These are phyloP conservation scores for Sclerotinia spermophila DNA, from an alignment of 2,329 filamentous ascomycete genomes.

Conservation along the genomic window DNA sequence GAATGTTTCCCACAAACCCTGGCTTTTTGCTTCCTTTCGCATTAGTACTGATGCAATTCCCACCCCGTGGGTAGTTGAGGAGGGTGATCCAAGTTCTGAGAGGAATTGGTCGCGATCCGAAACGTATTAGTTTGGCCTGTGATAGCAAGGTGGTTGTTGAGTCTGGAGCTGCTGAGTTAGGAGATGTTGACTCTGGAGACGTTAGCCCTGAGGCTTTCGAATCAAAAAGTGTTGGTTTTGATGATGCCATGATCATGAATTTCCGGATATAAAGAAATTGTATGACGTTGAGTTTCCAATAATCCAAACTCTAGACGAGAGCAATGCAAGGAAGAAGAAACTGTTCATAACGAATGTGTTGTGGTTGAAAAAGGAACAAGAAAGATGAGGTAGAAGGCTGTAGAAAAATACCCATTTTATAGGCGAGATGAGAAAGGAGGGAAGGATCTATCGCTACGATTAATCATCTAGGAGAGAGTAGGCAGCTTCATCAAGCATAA, in stretches of 20 bases:
- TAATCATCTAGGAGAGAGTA: neutral
- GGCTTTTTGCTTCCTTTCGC: neutral
- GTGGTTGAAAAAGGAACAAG: no score
- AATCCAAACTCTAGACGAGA: neutral
- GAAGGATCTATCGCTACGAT: neutral
- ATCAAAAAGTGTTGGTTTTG: neutral
- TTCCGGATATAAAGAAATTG: neutral
- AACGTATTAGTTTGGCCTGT: neutral
- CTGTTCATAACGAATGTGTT: neutral
- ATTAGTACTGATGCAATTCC: neutral
- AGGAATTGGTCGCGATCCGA: neutral
- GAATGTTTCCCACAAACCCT: neutral
- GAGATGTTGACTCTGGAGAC: neutral
- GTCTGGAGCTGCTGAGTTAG: no score
- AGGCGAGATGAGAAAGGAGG: neutral
- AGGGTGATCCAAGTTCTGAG: neutral
- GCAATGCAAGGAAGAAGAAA: rapidly evolving
- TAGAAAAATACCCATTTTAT: neutral
- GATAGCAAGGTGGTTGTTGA: neutral
- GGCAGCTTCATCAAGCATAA: neutral
- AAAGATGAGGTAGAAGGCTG: neutral
- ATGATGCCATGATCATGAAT: neutral
- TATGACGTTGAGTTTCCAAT: neutral
- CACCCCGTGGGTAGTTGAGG: neutral
- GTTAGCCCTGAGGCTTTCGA: rapidly evolving